Conservation (phyloP, 2,329 filamentous ascomycete genomes). For the Colletotrichum coccodes region DNA sequence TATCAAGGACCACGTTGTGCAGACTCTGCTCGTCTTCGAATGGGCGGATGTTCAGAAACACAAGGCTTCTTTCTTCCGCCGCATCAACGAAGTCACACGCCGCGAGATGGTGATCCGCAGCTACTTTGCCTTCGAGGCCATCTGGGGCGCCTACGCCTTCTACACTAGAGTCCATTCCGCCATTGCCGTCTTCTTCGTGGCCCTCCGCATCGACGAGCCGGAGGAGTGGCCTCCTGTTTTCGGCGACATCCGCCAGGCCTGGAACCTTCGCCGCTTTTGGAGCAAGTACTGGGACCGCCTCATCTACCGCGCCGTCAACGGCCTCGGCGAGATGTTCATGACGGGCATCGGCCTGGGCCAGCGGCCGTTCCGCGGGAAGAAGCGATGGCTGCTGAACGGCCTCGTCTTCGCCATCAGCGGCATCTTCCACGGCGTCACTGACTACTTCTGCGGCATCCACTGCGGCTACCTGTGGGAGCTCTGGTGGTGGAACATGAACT, state of each 20-base stretch:
- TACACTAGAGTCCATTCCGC: constrained; percentile 18
- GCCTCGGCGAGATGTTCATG: constrained; percentile 19
- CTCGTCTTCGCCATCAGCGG: constrained; percentile 28
- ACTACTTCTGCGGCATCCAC: neutral
- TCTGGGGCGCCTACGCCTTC: constrained; percentile 27
- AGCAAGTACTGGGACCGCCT: constrained; percentile 35
- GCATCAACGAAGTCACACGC: neutral
- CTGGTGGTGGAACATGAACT: constrained; percentile 24
- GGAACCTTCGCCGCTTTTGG: constrained; percentile 33
- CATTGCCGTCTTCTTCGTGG: constrained; percentile 20
- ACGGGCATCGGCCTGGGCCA: neutral
- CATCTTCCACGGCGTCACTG: constrained; percentile 18
- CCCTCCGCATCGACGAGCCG: constrained; percentile 22
- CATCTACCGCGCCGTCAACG: constrained; percentile 27
- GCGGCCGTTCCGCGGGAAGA: constrained; percentile 4
- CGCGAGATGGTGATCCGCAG: constrained; percentile 13
- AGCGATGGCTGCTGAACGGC: constrained; percentile 32
- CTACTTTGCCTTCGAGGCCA: constrained; percentile 14
- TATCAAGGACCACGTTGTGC: neutral
- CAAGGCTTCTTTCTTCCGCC: constrained; percentile 16
- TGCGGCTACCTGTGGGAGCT: constrained; percentile 27
- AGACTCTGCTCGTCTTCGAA: neutral
- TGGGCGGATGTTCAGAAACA: neutral
- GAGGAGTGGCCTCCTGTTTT: constrained; percentile 36
- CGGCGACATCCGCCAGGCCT: constrained; percentile 33